Percentiles rank a stretch among this genome's conserved stretches.
phyloP scores from a whole-genome alignment of 345 rosid genomes.

The Eucalyptus erythrocorys region DNA sequence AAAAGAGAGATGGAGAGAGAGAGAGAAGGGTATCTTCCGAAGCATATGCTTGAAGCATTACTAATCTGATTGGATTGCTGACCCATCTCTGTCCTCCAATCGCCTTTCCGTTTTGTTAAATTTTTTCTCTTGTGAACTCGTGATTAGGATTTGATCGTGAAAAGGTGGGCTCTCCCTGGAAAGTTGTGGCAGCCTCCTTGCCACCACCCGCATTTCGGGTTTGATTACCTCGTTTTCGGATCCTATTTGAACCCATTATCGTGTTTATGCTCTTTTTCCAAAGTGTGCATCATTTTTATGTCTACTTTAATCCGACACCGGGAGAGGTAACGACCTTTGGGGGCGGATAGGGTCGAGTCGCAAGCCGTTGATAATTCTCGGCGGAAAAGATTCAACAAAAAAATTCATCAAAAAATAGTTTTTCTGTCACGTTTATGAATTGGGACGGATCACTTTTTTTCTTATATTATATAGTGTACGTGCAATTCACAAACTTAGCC shows the following conservation, averaged over 20 bases:
- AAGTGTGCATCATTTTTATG: background rate
- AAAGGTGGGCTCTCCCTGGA: background rate
- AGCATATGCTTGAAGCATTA: background rate
- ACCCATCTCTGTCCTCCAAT: background rate
- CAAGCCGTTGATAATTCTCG: background rate
- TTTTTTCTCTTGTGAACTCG: background rate
- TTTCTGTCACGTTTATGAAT: background rate
- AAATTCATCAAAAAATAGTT: background rate
- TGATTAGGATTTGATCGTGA: background rate
- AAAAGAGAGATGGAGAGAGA: background rate
- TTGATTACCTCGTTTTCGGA: background rate
- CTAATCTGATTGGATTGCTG: background rate
- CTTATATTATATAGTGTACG: background rate
- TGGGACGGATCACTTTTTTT: background rate
- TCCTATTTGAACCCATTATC: background rate
- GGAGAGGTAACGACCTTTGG: background rate
- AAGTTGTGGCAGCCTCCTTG: background rate
- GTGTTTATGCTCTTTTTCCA: background rate
- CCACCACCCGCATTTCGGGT: background rate
- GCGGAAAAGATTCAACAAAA: background rate
- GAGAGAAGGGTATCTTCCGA: background rate
- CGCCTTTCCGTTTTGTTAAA: background rate
- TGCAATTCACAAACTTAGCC: background rate
- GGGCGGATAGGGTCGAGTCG: background rate
- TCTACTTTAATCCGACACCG: background rate